These are phyloP conservation scores for Exophiala lecanii-corni DNA, from an alignment of 2,329 filamentous ascomycete genomes.

Conservation along the genomic window DNA sequence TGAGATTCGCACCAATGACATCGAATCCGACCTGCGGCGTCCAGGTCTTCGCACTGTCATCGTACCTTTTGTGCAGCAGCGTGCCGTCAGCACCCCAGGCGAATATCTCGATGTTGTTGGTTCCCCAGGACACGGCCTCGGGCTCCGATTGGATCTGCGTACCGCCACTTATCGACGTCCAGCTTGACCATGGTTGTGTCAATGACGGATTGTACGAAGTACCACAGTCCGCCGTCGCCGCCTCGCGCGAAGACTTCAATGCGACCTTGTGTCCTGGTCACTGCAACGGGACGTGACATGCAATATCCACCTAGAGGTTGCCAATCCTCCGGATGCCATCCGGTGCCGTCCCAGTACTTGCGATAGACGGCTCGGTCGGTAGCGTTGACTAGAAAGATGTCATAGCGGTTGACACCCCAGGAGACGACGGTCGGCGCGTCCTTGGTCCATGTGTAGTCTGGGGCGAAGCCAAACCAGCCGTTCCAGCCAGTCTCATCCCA, in stretches of 20 bases:
- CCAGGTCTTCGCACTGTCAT: neutral
- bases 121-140: neutral
- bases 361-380: neutral
- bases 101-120: neutral
- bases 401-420: neutral
- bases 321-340: neutral
- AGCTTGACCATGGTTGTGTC: neutral
- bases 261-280: neutral
- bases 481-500: neutral
- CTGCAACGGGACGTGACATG: neutral
- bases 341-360: neutral
- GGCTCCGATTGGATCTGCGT: neutral
- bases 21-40: neutral
- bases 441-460: neutral
- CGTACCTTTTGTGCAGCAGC: neutral
- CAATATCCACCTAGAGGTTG: neutral
- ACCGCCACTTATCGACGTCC: neutral
- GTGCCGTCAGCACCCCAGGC: neutral
- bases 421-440: neutral
- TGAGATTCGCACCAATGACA: neutral
- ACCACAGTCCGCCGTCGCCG: neutral
- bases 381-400: neutral
- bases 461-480: neutral
- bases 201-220: neutral
- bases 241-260: neutral